Conservation (phyloP, 148 eudicot species). For the Dianthus caryophyllus region DNA sequence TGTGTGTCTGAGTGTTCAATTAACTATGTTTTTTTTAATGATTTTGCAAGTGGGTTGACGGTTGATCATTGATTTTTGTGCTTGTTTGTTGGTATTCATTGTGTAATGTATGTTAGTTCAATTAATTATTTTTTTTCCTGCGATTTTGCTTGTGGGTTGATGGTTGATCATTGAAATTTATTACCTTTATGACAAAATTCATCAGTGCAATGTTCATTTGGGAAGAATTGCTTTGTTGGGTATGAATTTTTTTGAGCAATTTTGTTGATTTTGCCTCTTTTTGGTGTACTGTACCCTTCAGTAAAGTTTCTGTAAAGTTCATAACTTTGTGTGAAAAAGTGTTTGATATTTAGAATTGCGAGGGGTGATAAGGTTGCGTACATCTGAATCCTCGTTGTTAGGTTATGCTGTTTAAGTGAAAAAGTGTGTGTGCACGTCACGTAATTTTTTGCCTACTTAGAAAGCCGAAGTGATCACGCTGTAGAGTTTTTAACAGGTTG, state of each 20-base stretch:
- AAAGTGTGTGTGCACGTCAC: no score
- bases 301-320: background rate
- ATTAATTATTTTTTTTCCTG: no score
- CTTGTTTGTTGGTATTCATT: background rate
- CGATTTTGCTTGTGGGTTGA: background rate
- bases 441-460: no score
- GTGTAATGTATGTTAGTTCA: no score
- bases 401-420: no score
- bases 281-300: background rate
- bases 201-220: background rate
- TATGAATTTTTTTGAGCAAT: background rate
- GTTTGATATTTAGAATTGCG: no score
- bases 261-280: background rate
- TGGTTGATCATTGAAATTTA: slow-evolving; percentile 6
- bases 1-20: background rate
- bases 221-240: background rate
- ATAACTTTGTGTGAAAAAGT: background rate
- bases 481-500: background rate
- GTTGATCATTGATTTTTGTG: background rate
- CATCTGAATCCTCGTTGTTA: no score
- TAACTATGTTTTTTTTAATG: background rate
- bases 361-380: no score
- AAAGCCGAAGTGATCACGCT: background rate
- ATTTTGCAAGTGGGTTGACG: slow-evolving; percentile 1
- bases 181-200: background rate